phyloP scores from a whole-genome alignment of 176 grass and related monocot species.

The Oryza glaberrima region DNA sequence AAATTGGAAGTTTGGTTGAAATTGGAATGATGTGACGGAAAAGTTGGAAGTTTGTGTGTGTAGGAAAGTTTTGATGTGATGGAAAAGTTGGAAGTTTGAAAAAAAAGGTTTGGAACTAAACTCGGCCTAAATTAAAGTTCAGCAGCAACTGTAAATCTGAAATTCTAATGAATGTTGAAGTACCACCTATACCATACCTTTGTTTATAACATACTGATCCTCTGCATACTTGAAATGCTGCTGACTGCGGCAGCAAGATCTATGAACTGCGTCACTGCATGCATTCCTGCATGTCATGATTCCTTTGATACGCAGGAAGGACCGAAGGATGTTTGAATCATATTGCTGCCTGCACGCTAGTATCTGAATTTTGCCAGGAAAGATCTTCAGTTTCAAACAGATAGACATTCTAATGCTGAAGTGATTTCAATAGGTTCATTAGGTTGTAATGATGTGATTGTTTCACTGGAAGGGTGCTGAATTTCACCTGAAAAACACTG shows the following conservation, averaged over 20 bases:
- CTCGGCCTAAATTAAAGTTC: background rate
- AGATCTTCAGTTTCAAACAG: background rate
- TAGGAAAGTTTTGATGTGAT: too few relatives aligned
- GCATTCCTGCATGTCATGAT: background rate
- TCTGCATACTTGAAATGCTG: background rate
- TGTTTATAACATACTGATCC: background rate
- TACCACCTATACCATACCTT: background rate
- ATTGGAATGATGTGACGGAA: too few relatives aligned
- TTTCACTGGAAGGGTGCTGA: background rate
- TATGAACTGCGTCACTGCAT: too few relatives aligned
- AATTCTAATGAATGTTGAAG: background rate
- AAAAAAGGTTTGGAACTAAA: too few relatives aligned
- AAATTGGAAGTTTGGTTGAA: too few relatives aligned
- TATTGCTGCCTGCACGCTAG: background rate
- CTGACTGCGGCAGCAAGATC: background rate
- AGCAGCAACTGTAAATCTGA: background rate
- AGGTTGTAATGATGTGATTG: background rate
- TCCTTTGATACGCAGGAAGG: background rate
- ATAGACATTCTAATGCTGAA: background rate
- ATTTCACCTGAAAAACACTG: background rate
- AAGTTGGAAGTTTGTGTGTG: too few relatives aligned
- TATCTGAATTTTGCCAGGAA: background rate
- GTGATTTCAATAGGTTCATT: background rate
- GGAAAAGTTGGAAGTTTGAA: too few relatives aligned
- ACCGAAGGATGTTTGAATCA: background rate